phyloP scores from a whole-genome alignment of 805 yeast species.

The baker's yeast (Saccharomyces cerevisiae) region DNA sequence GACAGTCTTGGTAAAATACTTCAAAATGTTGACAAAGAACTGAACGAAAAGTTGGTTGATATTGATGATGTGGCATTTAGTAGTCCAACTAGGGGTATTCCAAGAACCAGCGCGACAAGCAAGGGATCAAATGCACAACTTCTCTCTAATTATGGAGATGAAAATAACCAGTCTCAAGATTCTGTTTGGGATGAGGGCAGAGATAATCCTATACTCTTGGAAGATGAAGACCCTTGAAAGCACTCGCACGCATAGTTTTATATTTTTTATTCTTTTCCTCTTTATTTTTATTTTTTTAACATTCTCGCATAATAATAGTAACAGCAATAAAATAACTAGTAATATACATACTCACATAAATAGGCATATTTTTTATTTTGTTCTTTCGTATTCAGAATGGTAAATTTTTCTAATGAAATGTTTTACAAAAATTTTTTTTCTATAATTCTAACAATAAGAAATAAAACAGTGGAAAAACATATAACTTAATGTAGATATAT shows the following conservation, averaged over 20 bases:
- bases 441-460: constrained; percentile 1
- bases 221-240: background rate
- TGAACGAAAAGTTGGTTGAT: constrained; percentile 4
- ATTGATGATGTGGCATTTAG: background rate
- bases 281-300: no score
- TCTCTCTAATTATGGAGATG: background rate
- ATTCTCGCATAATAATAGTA: background rate
- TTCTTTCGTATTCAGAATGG: background rate
- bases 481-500: constrained; percentile 2
- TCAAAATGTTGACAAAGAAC: constrained; percentile 4
- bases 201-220: background rate
- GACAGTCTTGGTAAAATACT: constrained; percentile 1
- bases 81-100: background rate
- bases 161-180: background rate
- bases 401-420: background rate
- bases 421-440: background rate
- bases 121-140: background rate
- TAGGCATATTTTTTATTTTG: background rate
- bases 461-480: constrained; percentile 1
- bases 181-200: background rate
- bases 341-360: background rate
- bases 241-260: background rate
- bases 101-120: background rate
- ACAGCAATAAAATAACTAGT: background rate
- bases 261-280: background rate